These are phyloP conservation scores for Inonotus hispidus DNA, from an alignment of 1,284 basidiomycete species.

Conservation along the genomic window DNA sequence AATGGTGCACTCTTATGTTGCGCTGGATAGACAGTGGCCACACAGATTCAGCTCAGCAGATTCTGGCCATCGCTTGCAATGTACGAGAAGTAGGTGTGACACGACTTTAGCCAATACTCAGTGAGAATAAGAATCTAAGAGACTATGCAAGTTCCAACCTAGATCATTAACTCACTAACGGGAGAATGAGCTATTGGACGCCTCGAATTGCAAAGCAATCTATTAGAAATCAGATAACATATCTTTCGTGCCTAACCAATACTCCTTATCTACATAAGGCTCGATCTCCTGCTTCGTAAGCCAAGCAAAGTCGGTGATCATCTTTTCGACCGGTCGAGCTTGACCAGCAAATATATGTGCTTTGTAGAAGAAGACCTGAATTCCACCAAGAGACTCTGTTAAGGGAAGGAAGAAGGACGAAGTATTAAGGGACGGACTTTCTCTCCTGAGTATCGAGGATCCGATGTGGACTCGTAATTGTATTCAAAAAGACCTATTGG, in stretches of 20 bases:
- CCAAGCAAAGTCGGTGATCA: slow-evolving; percentile 79
- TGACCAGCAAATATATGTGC: slow-evolving; percentile 80
- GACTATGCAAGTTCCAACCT: no score
- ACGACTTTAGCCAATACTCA: no score
- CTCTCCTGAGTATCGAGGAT: slow-evolving; percentile 6
- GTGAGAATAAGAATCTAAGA: no score
- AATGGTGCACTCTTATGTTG: no score
- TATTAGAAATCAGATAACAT: slow-evolving; percentile 69
- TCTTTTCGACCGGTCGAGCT: slow-evolving; percentile 46
- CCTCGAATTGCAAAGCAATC: slow-evolving; percentile 14
- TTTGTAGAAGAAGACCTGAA: slow-evolving; percentile 70
- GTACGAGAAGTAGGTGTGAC: no score
- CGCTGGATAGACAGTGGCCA: no score
- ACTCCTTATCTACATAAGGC: slow-evolving; percentile 53
- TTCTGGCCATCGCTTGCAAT: no score
- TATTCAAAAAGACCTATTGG: slow-evolving; percentile 67
- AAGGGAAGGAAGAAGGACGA: not conserved
- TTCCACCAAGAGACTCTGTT: not conserved
- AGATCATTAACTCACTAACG: not conserved
- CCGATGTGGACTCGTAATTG: slow-evolving; percentile 25
- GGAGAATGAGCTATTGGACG: no score
- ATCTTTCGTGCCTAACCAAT: slow-evolving; percentile 75
- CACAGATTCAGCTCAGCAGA: no score
- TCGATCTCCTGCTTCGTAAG: slow-evolving; percentile 85
- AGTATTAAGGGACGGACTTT: slow-evolving; percentile 13